A percentile compares a stretch with the other conserved stretches of the same genome.
These are phyloP conservation scores for Hypoxylon fuscum DNA, from an alignment of 495 filamentous ascomycete genomes.

Conservation along the genomic window DNA sequence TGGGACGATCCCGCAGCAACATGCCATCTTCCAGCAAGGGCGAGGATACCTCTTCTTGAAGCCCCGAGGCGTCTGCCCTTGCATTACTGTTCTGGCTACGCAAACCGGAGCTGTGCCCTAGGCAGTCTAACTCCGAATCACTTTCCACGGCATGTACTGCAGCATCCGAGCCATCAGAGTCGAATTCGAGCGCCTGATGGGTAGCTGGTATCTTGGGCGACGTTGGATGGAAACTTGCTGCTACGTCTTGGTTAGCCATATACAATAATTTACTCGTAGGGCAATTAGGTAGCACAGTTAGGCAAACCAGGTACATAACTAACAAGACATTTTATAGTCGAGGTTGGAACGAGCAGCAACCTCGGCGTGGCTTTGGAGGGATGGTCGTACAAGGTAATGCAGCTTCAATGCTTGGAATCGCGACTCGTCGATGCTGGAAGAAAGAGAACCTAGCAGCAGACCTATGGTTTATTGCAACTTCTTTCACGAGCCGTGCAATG, in stretches of 20 bases:
- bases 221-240: constrained; percentile 34
- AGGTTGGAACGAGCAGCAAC: constrained; percentile 5
- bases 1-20: constrained; percentile 77
- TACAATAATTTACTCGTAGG: neutral
- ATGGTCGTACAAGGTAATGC: too few species aligned
- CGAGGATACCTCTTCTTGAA: constrained; percentile 20
- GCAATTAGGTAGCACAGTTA: too few species aligned
- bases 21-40: constrained; percentile 61
- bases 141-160: constrained; percentile 32
- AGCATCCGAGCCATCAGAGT: constrained; percentile 40
- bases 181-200: constrained; percentile 39
- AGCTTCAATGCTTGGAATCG: too few species aligned
- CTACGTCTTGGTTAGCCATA: constrained; percentile 31
- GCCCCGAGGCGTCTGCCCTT: neutral
- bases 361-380: neutral
- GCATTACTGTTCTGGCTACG: constrained; percentile 4
- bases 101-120: constrained; percentile 1
- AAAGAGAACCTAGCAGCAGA: constrained; percentile 1
- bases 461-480: neutral
- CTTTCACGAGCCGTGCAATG: constrained; percentile 5
- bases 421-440: constrained; percentile 1
- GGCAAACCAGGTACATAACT: too few species aligned
- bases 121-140: constrained; percentile 29
- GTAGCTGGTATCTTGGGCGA: constrained; percentile 33
- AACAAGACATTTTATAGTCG: constrained; percentile 31